Evolutionary conservation across 2,329 filamentous ascomycete species (phyloP), one percentile per base, ranked within the genome.

Genomic region (Trichophaea hybrida): DNA sequence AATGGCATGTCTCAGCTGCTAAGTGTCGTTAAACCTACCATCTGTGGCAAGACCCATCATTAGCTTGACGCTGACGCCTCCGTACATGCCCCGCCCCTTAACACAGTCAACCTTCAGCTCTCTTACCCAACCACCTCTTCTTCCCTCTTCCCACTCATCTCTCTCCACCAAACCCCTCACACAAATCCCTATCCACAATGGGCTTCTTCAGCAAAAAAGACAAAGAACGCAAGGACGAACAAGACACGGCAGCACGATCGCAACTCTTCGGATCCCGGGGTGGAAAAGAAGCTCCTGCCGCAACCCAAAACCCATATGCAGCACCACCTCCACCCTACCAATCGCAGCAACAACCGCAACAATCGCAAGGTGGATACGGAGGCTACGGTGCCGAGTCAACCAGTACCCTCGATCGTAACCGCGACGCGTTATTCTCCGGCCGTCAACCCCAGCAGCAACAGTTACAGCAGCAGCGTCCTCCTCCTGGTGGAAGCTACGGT

Each of bases 151-250:
- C 24, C 44, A 12, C 15, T 2, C 17, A 3, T 24, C 12, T 49
- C 15, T 17, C 44, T 15, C 10, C 24, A 24, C 24, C 24, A 24
- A 49, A 12, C 44, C 8, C 44, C 44, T 8, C 44, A 12, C 13
- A 24, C 15, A 49, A 49, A 12, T 24, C 13, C 44, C 44, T 17
- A 12, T 15, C 10, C 50, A 53, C 50, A 15, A 53, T 53, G 50
- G 50, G 15, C 17, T 53, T 53, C 50, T 53, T 31, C 15, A 31
- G 50, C 31, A 53, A 53, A 31, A 53, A 53, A 53, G 50, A 53
- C 15, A 53, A 31, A 10, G 8, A 13, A 2, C 8, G 7, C 1
- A 24, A 49, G 6, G 44, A 12, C 44, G 44, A 49, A 12, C 13
- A 49, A 12, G 15, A 12, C 44, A 2, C 24, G 24, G 24, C 24